Conservation (phyloP, 352 stramenopile species). For the Phytopythium boreale region DNA sequence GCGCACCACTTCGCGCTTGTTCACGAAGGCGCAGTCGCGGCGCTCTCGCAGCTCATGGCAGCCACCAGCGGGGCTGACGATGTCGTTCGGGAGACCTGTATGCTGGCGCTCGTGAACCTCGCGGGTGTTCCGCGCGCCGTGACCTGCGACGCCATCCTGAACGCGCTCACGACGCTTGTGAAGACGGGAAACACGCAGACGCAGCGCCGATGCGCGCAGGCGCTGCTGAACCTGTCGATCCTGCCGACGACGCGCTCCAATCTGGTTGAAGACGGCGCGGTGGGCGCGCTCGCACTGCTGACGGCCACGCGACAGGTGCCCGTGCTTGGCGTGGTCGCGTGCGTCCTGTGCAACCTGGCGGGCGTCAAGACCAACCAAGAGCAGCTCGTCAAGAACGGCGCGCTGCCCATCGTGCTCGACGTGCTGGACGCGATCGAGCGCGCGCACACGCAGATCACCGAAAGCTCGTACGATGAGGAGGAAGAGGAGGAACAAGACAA, state of each 20-base stretch:
- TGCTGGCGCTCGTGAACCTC: conserved; percentile 75
- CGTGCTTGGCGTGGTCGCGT: conserved; percentile 43
- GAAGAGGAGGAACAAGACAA: conserved; percentile 8
- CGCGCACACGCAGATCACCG: conserved; percentile 22
- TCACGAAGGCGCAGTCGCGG: conserved; percentile 65
- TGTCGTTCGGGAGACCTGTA: conserved; percentile 50
- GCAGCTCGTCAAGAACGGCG: conserved; percentile 53
- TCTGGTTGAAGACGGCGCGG: conserved; percentile 71
- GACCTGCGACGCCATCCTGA: conserved; percentile 67
- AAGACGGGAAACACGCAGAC: conserved; percentile 27
- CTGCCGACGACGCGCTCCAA: conserved; percentile 64
- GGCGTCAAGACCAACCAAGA: conserved; percentile 65
- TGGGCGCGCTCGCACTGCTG: conserved; percentile 55
- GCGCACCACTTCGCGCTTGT: conserved; percentile 76
- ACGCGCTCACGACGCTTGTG: conserved; percentile 37
- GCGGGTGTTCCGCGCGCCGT: conserved; percentile 65
- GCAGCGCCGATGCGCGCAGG: conserved; percentile 41
- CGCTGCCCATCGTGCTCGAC: conserved; percentile 41
- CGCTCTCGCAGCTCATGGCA: conserved; percentile 66
- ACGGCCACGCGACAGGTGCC: conserved; percentile 26
- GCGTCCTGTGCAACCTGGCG: conserved; percentile 58
- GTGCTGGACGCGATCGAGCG: conserved; percentile 29
- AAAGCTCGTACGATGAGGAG: conserved; percentile 4
- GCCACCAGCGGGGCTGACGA: conserved; percentile 37
- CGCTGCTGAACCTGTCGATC: conserved; percentile 78